Percentiles rank a stretch among this genome's conserved stretches.
These are phyloP conservation scores for Tuber aestivum DNA, from an alignment of 495 filamentous ascomycete species.

Conservation along the genomic window DNA sequence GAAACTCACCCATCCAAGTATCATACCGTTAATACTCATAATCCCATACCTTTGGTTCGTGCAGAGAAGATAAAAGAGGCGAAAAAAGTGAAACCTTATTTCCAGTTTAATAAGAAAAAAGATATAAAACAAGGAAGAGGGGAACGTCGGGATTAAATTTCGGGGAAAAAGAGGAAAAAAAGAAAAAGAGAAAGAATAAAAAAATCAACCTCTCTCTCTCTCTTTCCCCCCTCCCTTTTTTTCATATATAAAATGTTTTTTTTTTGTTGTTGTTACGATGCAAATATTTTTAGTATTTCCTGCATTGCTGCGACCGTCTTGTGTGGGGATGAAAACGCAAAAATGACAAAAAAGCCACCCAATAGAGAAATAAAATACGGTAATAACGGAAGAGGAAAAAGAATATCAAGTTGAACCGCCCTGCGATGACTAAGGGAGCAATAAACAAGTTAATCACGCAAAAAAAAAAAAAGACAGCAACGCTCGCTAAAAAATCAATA, in stretches of 20 bases:
- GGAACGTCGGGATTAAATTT: slow-evolving; percentile 22
- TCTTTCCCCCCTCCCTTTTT: slow-evolving; percentile 18
- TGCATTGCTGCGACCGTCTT: slow-evolving; percentile 43
- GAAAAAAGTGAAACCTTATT: slow-evolving; percentile 1
- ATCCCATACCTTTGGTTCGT: slow-evolving; percentile 41
- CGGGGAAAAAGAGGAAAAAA: slow-evolving; percentile 22
- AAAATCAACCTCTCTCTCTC: slow-evolving; percentile 37
- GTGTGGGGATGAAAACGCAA: slow-evolving; percentile 12
- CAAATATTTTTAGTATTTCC: slow-evolving; percentile 35
- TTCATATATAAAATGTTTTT: slow-evolving; percentile 16
- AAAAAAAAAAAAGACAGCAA: slow-evolving; percentile 34
- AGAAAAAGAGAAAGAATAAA: slow-evolving; percentile 30
- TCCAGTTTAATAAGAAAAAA: slow-evolving; percentile 13
- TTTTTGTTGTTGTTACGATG: slow-evolving; percentile 22
- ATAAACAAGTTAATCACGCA: slow-evolving; percentile 33
- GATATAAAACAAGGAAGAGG: slow-evolving; percentile 40
- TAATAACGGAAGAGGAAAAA: slow-evolving; percentile 19
- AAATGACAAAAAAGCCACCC: neutral
- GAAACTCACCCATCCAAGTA: slow-evolving; percentile 48
- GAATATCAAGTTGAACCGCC: slow-evolving; percentile 35
- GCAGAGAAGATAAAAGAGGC: slow-evolving; percentile 37
- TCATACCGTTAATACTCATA: slow-evolving; percentile 49
- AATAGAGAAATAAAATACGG: slow-evolving; percentile 5
- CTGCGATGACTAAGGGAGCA: slow-evolving; percentile 33
- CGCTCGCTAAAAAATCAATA: slow-evolving; percentile 39